These are phyloP conservation scores for Septoria linicola DNA, from an alignment of 2,329 filamentous ascomycete genomes.

Conservation along the genomic window DNA sequence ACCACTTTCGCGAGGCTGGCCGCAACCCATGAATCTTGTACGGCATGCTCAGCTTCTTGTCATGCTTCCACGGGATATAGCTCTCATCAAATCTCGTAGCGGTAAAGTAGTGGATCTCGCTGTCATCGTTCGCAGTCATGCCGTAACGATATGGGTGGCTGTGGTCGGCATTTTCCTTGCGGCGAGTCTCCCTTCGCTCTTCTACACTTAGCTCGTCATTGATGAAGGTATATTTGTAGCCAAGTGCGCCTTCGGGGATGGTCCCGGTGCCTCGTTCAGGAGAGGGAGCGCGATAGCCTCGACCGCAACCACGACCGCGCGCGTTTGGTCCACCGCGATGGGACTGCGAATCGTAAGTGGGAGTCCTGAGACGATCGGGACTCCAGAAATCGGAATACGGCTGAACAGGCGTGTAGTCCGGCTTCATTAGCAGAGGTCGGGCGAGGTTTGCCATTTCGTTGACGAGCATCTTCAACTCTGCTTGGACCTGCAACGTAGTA, in stretches of 20 bases:
- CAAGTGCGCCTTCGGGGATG: not conserved
- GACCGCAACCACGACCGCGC: not conserved
- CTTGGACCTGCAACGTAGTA: not conserved
- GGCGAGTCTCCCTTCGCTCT: not conserved
- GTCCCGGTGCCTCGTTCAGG: not conserved
- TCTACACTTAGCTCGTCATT: not conserved
- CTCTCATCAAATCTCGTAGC: not conserved
- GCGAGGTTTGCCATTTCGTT: slow-evolving; percentile 5
- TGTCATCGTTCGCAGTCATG: slow-evolving; percentile 14
- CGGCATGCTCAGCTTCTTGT: not conserved
- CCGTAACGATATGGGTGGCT: too few species aligned
- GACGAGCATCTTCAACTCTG: slow-evolving; percentile 9
- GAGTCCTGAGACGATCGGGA: not conserved
- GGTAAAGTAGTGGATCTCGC: slow-evolving; percentile 15
- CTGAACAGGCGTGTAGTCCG: not conserved
- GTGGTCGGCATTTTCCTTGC: too few species aligned
- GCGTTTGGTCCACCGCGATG: too few species aligned
- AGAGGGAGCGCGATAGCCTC: not conserved
- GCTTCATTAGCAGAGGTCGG: not conserved
- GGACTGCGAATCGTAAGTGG: not conserved
- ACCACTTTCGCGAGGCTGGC: slow-evolving; percentile 3
- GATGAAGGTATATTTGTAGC: not conserved
- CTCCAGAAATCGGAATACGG: too few species aligned
- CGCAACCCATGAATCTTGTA: not conserved
- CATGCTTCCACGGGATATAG: not conserved